Percentiles rank a stretch among this genome's conserved stretches.
Evolutionary conservation across 495 filamentous ascomycete genomes (phyloP).

Genomic region (Parmelia sp.): DNA sequence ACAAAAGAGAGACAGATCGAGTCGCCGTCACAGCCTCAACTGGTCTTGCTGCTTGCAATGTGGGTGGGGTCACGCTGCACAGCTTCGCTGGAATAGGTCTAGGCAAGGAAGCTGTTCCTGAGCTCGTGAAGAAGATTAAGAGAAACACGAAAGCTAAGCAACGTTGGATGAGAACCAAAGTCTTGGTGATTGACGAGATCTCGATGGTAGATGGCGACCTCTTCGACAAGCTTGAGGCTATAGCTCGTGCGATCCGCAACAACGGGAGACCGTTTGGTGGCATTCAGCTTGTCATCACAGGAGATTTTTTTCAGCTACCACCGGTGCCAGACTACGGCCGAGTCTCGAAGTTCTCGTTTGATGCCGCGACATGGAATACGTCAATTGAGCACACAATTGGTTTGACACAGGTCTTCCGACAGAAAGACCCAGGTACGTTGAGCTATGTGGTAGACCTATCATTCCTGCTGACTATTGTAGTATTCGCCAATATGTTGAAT

Average conservation of each 20-base stretch:
- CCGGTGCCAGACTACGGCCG: constrained; percentile 78
- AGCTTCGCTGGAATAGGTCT: constrained; percentile 94
- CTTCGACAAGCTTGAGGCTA: constrained; percentile 89
- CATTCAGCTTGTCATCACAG: constrained; percentile 91
- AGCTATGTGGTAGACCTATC: constrained; percentile 23
- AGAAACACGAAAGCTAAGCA: constrained; percentile 79
- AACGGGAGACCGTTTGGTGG: constrained; percentile 92
- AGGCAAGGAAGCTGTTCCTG: constrained; percentile 77
- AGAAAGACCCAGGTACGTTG: constrained; percentile 71
- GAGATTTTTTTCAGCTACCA: constrained; percentile 95
- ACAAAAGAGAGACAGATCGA: constrained; percentile 64
- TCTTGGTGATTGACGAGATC: constrained; percentile 87
- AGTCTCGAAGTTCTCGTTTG: constrained; percentile 81
- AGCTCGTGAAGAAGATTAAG: constrained; percentile 86
- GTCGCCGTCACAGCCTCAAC: constrained; percentile 94
- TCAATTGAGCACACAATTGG: constrained; percentile 94
- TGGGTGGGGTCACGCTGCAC: constrained; percentile 91
- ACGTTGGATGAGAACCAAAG: constrained; percentile 81
- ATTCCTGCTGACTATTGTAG: constrained; percentile 30
- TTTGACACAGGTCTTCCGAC: constrained; percentile 91
- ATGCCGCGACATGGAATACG: constrained; percentile 84
- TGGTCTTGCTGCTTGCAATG: constrained; percentile 91
- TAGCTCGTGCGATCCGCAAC: constrained; percentile 73
- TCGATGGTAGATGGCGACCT: constrained; percentile 98
- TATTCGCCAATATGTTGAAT: constrained; percentile 91